phyloP scores from a whole-genome alignment of 768 basidiomycete species.

The Amanita pallidorosea region DNA sequence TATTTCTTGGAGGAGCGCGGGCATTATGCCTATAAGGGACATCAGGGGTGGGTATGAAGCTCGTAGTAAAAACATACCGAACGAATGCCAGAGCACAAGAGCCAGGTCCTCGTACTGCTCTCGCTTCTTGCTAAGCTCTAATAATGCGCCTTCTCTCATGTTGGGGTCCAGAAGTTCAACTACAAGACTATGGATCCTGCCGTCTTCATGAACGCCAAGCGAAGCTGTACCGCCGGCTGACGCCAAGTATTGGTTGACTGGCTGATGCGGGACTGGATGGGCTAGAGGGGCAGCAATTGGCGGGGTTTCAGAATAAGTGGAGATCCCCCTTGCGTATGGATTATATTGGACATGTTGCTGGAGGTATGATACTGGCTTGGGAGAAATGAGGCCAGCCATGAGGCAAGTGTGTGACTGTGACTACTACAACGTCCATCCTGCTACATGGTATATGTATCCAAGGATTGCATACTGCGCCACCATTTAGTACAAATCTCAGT shows the following conservation, averaged over 20 bases:
- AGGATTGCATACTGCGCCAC: conserved; percentile 30
- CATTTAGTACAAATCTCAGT: background rate
- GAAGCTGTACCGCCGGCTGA: conserved; percentile 15
- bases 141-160: conserved; percentile 79
- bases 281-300: conserved; percentile 44
- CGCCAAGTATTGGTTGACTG: conserved; percentile 28
- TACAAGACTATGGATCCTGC: conserved; percentile 85
- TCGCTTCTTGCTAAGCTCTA: conserved; percentile 97
- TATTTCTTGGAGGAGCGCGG: conserved; percentile 92
- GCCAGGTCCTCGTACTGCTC: conserved; percentile 99
- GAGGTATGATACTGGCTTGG: conserved; percentile 52
- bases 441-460: conserved; percentile 33
- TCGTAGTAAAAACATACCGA: conserved; percentile 43
- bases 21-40: conserved; percentile 85
- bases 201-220: conserved; percentile 37
- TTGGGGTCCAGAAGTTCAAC: conserved; percentile 76
- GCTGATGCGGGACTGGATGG: conserved; percentile 46
- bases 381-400: conserved; percentile 57
- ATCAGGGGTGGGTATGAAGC: conserved; percentile 6
- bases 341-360: conserved; percentile 50
- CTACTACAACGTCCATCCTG: conserved; percentile 17
- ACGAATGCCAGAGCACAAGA: conserved; percentile 95
- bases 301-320: conserved; percentile 54
- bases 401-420: conserved; percentile 14
- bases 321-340: conserved; percentile 44